phyloP scores from a whole-genome alignment of 345 rosid species.

The Pugionium cornutum region DNA sequence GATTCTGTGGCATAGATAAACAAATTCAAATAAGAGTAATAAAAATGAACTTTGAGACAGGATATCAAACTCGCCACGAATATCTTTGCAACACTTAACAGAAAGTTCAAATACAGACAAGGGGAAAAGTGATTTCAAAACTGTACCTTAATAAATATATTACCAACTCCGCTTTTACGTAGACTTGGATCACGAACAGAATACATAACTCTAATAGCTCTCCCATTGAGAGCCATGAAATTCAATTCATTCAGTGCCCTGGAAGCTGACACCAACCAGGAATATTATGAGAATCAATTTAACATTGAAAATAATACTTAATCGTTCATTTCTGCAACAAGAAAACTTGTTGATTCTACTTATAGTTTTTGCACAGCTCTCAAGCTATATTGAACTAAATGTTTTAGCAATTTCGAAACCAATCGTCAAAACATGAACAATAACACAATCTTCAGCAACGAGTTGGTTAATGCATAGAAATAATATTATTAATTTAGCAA shows the following conservation, averaged over 20 bases:
- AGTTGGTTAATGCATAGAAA: not conserved
- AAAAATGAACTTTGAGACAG: too few species aligned
- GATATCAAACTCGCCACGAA: not conserved
- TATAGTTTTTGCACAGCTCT: not conserved
- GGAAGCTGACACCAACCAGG: slow-evolving; percentile 56
- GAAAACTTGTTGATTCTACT: not conserved
- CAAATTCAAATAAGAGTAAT: not conserved
- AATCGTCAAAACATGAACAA: slow-evolving; percentile 1
- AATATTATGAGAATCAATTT: not conserved
- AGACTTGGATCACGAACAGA: slow-evolving; percentile 91
- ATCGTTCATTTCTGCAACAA: not conserved
- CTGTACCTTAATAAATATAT: slow-evolving; percentile 83
- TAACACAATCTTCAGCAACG: not conserved
- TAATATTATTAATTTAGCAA: not conserved
- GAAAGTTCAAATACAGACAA: not conserved
- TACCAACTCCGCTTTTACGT: slow-evolving; percentile 90
- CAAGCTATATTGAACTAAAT: not conserved
- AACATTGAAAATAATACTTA: not conserved
- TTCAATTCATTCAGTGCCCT: slow-evolving; percentile 81
- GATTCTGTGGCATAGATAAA: slow-evolving; percentile 50
- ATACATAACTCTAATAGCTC: slow-evolving; percentile 77
- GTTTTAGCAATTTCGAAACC: not conserved
- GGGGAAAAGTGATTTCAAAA: not conserved
- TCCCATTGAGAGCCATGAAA: slow-evolving; percentile 69
- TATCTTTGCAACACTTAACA: slow-evolving; percentile 5